phyloP scores from a whole-genome alignment of 441 rosid genomes.

The Gossypium lobatum region DNA sequence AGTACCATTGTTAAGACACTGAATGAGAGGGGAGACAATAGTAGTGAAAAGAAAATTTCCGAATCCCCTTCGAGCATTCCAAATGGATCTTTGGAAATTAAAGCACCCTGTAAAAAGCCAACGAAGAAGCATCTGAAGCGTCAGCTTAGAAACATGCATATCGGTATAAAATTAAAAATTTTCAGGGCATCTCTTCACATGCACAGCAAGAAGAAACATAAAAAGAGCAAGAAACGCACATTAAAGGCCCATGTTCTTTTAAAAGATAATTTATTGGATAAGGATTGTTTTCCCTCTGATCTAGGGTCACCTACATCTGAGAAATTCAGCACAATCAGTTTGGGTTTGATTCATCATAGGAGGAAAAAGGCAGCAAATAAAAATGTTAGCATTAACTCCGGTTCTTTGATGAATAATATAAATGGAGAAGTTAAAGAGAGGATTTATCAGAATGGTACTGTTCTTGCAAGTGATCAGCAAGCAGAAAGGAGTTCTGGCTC shows the following conservation, averaged over 20 bases:
- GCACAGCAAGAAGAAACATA: constrained; percentile 44
- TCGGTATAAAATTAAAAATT: constrained; percentile 44
- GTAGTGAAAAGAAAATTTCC: constrained; percentile 16
- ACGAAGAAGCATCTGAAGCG: constrained; percentile 39
- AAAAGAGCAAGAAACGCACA: constrained; percentile 30
- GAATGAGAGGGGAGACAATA: constrained; percentile 20
- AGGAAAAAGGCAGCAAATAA: constrained; percentile 24
- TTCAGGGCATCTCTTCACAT: constrained; percentile 37
- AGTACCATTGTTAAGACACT: constrained; percentile 14
- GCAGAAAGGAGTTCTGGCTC: constrained; percentile 21
- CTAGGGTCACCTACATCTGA: constrained; percentile 51
- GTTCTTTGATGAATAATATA: constrained; percentile 20
- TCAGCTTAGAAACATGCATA: constrained; percentile 23
- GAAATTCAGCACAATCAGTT: constrained; percentile 14
- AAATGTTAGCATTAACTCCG: constrained; percentile 18
- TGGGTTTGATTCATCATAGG: constrained; percentile 13
- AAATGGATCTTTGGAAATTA: constrained; percentile 12
- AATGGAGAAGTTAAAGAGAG: constrained; percentile 33
- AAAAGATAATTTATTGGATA: constrained; percentile 31
- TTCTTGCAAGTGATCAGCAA: constrained; percentile 33
- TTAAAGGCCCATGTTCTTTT: constrained; percentile 19
- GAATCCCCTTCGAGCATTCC: constrained; percentile 10
- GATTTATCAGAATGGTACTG: constrained; percentile 39
- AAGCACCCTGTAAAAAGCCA: constrained; percentile 17
- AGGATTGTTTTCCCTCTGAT: constrained; percentile 22